Base-by-base conservation (phyloP, 164 flowering plant species). In the Liquidambar formosana region DNA sequence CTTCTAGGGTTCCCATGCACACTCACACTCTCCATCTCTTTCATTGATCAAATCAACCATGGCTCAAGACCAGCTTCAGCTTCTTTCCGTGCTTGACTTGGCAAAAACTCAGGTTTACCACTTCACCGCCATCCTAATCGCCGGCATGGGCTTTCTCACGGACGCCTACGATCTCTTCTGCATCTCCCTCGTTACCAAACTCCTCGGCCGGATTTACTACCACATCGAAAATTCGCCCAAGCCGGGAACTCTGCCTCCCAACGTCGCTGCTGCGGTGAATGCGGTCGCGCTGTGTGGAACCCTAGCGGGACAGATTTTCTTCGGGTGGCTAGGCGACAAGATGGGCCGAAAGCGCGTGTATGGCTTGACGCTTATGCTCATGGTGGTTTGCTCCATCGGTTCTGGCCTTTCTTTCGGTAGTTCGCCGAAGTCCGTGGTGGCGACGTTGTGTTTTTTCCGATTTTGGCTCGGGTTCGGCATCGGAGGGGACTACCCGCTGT, bases 131-230 rank as follows among this genome's bases (percentile, higher is more conserved):
- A 49, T 74, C 33, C 45, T 74, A 8, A 69, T 74, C 26, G 57
- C 77, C 33, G 77, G 77, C 19, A 74, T 74, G 77, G 77, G 77
- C 3, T 73, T 73, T 27, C 68, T 73, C 68, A 73, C 76, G 47
- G 76, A 73, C 21, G 72, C 76, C 25, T 74, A 74, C 64, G 77
- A 74, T 51, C 77, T 74, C 26, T n/a, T n/a, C n/a, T n/a, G n/a
- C n/a, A n/a, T n/a, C n/a, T n/a, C n/a, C n/a, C n/a, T n/a, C n/a
- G n/a, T 73, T 73, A 67, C 76, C 10, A 73, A 73, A 49, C 72
- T 73, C 27, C 63, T 73, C 14, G 76, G 76, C 57, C 77, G 77
- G 26, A 45, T 74, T 10, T 71, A 71, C 48, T 72, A 66, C 66
- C 45, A 54, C 15, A 44, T 66, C 9, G 65, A 58, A 1, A 63